Conservation (phyloP, 225 moss, liverwort and hornwort genomes). For the Takakia lepidozioides region DNA sequence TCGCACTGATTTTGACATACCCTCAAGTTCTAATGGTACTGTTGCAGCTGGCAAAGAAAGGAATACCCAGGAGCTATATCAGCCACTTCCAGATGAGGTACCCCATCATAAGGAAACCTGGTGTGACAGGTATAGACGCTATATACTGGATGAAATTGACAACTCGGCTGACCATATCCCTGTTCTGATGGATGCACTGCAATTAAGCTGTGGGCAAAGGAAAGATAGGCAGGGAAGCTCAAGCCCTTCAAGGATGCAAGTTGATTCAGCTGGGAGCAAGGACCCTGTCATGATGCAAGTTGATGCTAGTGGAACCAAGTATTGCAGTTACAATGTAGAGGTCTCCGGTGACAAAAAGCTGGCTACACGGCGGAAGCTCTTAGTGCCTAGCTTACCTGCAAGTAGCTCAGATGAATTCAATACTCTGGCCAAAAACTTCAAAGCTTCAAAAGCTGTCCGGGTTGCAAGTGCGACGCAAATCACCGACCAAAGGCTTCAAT, state of each 20-base stretch:
- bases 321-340: conserved; percentile 30
- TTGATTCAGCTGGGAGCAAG: conserved; percentile 24
- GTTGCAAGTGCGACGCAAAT: conserved; percentile 62
- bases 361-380: conserved; percentile 29
- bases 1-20: too few species aligned
- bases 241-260: conserved; percentile 14
- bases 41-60: conserved; percentile 9
- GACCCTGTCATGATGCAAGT: conserved; percentile 19
- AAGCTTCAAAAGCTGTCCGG: conserved; percentile 41
- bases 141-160: conserved; percentile 21
- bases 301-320: conserved; percentile 29
- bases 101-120: conserved; percentile 27
- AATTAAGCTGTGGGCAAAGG: conserved; percentile 19
- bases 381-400: conserved; percentile 31
- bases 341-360: conserved; percentile 38
- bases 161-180: conserved; percentile 18
- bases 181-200: conserved; percentile 39
- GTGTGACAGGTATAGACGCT: conserved; percentile 29
- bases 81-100: conserved; percentile 11
- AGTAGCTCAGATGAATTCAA: conserved; percentile 40
- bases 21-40: neutral
- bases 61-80: conserved; percentile 13
- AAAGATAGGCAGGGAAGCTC: conserved; percentile 23
- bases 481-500: conserved; percentile 52
- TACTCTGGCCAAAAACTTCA: conserved; percentile 27